Base-by-base conservation (phyloP, 2,329 filamentous ascomycete species). In the Beauveria caledonica region DNA sequence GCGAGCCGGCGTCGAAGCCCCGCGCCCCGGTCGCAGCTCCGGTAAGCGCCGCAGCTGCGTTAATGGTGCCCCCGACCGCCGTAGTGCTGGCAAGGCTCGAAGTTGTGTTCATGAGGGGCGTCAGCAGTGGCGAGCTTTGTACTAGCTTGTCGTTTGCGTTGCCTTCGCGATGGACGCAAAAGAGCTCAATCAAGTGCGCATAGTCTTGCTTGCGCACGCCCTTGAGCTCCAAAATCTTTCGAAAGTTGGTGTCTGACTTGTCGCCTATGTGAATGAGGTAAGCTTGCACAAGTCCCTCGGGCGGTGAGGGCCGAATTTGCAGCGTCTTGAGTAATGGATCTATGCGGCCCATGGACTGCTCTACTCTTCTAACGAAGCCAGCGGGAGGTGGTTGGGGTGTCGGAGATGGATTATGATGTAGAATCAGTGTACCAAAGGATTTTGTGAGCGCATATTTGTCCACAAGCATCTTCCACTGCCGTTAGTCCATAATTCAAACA, bases 231-330 rank as follows among this genome's bases (percentile, higher is more conserved):
- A 99, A 85, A 62, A 99, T 89, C 76, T 97, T 97, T 70, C 87
- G 87, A 82, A 99, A 99, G 75, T 99, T 99, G 68, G 85, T 84
- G 71, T 97, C 94, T 64, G 89, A 96, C 60, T 89, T 87, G 78
- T 99, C 94, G 66, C 86, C 92, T 65, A 99, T 94, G 75, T 97
- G 94, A 73, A 97, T 96, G 39, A 99, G 86, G 72, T 99, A 99
- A 39, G 94, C 94, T 76, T 97, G 93, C 0, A 99, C 92, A 3
- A 99, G 84, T 2, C 90, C 93, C 77, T 99, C 94, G 0, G 93
- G 89, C 0, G 94, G 94, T 5, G 89, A 90, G 2, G 92, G 86
- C 29, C 90, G 90, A 52, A 99, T 93, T 78, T 99, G 94, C 3
- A 99, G 83, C 2, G 94, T 97, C 75, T 99, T 99, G 67, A 99